Base-by-base conservation (phyloP, 768 basidiomycete genomes). In the Boletus eberwhitei region DNA sequence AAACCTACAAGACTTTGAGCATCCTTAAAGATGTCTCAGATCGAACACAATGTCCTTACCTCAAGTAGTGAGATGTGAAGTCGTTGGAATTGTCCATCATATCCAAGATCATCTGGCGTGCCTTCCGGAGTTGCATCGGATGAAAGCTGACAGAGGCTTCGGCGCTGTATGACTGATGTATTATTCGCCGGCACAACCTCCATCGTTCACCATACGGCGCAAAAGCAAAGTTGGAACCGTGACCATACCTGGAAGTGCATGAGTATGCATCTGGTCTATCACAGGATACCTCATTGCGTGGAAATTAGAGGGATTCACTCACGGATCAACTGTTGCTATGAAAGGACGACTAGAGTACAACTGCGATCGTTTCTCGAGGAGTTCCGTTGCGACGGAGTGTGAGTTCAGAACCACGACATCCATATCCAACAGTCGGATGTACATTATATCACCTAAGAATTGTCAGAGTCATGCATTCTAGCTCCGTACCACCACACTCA, bases 281-380 rank as follows among this genome's bases (percentile, higher is more conserved):
- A n/a, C 9, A 32, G n/a, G 16, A 43, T 2, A 21, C 16, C 19
- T n/a, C 7, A n/a, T 16, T 16, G 2, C 1, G 11, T 39, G 16
- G n/a, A 5, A 19, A n/a, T 34, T 5, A 22, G 19, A 19, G 4
- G n/a, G 17, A 35, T 46, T 12, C 31, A 55, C 61, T 63, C 50
- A 65, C 61, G 54, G 54, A 22, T 49, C 21, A 16, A 59, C n/a
- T 21, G 56, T 59, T 0, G 63, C 60, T 38, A 68, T 50, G 43
- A 47, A 48, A 2, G 84, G 83, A 7, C 83, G 77, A 64, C 79
- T 75, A 9, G 81, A 81, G 58, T 82, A 81, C 32, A 77, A 73
- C 12, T 65, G 64, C 2, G 78, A 76, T 12, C 79, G 74, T 44
- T 71, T 69, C 43, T 81, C 79, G 35, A 84, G 68, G 3, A 84